Evolutionary conservation across 371 early-diverging fungal species (phyloP), one percentile per base, ranked within the genome.

Genomic region (Mucor velutinosus): DNA sequence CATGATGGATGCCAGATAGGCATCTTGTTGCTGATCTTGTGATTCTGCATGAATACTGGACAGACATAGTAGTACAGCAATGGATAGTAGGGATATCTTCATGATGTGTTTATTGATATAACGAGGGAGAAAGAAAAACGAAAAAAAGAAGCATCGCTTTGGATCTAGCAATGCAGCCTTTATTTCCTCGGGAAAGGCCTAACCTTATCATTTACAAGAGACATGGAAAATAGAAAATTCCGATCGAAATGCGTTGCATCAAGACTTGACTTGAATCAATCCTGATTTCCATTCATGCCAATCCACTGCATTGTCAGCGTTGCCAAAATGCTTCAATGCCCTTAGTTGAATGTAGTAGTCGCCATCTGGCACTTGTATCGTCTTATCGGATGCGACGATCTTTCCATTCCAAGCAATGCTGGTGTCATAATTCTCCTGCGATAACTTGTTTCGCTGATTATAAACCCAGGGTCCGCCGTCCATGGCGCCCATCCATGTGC

Each of bases 241-340:
- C 53, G 53, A 53, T 53, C 51, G 6, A 25, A 4, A 25, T 4
- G 4, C 7, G 1, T 4, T 7, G 7, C 7, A 21, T 51, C 53
- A 53, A 27, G 53, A 53, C 32, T 60, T 39, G 11, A 74, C 61
- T 17, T 37, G 43, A 29, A 81, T 77, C 15, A 49, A 60, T 41
- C 70, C 67, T n/a, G 81, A 76, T 15, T 61, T 68, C 79, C 79
- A 78, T 58, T 58, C 60, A 43, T 81, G 74, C 71, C 70, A 76
- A 45, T 81, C 79, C 7, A 37, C 5, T 5, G 58, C 27, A 35
- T 67, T 70, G 21, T 72, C 62, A 32, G 76, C 73, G 49, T 76
- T 47, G 8, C 82, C 82, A 27, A 79, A 67, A 45, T 72, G 66
- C 56, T 76, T 73, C 27, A 81, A 69, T 15, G 77, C 82, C 43